A percentile compares a stretch with the other conserved stretches of the same genome.
These are phyloP conservation scores for Pestalotiopsis sp. DNA, from an alignment of 2,329 filamentous ascomycete species.

Conservation along the genomic window DNA sequence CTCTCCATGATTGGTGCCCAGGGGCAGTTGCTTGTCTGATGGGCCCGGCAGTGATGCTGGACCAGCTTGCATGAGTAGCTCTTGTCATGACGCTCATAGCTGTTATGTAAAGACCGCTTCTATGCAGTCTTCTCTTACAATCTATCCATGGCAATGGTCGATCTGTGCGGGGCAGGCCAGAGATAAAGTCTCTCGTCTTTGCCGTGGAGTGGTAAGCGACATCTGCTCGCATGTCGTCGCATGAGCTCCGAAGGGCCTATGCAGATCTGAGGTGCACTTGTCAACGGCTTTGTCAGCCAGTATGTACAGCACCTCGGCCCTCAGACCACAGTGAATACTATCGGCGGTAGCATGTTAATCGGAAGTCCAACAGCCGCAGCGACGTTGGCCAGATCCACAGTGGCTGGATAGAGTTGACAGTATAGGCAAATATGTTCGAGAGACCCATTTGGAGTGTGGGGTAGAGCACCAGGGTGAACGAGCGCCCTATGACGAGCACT, in stretches of 20 bases:
- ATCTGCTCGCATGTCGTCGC: neutral
- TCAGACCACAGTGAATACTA: neutral
- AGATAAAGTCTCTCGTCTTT: conserved; percentile 10
- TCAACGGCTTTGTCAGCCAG: neutral
- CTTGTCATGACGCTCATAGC: conserved; percentile 9
- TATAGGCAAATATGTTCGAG: neutral
- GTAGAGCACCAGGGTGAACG: conserved; percentile 1
- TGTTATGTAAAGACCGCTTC: conserved; percentile 11
- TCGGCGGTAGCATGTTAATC: neutral
- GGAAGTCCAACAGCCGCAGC: conserved; percentile 8
- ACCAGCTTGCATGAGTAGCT: neutral
- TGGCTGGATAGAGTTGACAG: conserved; percentile 4
- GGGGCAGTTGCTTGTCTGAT: neutral
- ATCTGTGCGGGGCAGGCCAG: conserved; percentile 5
- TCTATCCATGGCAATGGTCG: conserved; percentile 2
- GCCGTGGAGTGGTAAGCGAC: neutral
- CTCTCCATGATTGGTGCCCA: neutral
- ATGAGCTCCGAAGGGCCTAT: conserved; percentile 7
- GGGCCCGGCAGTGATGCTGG: conserved; percentile 1
- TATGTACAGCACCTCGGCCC: neutral
- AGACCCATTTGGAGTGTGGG: conserved; percentile 1
- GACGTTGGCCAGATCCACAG: neutral
- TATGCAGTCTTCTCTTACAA: neutral
- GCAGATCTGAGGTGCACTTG: conserved; percentile 1
- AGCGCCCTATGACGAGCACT: conserved; percentile 8